Evolutionary conservation across 495 filamentous ascomycete genomes (phyloP).

Genomic region (Penicillium chermesinum): DNA sequence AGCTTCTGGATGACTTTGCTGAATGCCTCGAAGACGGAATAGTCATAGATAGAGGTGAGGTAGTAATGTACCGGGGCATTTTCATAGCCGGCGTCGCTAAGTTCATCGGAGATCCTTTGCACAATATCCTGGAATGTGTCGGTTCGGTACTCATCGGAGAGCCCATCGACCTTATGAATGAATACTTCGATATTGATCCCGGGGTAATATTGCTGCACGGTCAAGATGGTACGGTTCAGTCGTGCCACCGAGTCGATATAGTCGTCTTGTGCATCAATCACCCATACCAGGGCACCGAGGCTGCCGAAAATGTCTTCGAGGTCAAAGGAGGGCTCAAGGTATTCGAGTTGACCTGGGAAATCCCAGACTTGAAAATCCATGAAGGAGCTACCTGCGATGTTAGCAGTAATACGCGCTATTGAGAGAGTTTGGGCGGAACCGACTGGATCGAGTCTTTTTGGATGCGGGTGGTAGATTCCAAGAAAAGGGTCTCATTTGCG

Average conservation of each 20-base stretch:
- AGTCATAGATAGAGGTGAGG: slow-evolving; percentile 94
- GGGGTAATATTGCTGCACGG: slow-evolving; percentile 79
- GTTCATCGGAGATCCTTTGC: slow-evolving; percentile 94
- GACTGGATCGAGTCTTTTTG: slow-evolving; percentile 91
- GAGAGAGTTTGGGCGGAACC: slow-evolving; percentile 18
- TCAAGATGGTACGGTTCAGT: slow-evolving; percentile 81
- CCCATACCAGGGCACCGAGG: slow-evolving; percentile 93
- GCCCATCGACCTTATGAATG: slow-evolving; percentile 94
- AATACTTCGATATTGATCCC: slow-evolving; percentile 95
- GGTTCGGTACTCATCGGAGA: slow-evolving; percentile 89
- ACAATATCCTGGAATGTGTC: slow-evolving; percentile 93
- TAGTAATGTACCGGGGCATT: slow-evolving; percentile 91
- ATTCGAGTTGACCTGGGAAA: slow-evolving; percentile 89
- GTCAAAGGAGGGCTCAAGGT: slow-evolving; percentile 79
- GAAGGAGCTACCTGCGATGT: slow-evolving; percentile 92
- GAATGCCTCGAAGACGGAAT: slow-evolving; percentile 96
- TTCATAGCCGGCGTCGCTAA: slow-evolving; percentile 84
- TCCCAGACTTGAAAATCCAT: slow-evolving; percentile 99
- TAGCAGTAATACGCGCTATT: too few species aligned
- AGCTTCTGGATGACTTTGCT: slow-evolving; percentile 97
- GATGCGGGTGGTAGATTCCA: slow-evolving; percentile 89
- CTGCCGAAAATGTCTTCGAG: slow-evolving; percentile 89
- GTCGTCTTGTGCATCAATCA: slow-evolving; percentile 96
- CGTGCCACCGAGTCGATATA: slow-evolving; percentile 83
- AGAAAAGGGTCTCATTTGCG: slow-evolving; percentile 87